Evolutionary conservation across 192 early-diverging fungal species (phyloP).

Genomic region (Linnemannia schmuckeri): DNA sequence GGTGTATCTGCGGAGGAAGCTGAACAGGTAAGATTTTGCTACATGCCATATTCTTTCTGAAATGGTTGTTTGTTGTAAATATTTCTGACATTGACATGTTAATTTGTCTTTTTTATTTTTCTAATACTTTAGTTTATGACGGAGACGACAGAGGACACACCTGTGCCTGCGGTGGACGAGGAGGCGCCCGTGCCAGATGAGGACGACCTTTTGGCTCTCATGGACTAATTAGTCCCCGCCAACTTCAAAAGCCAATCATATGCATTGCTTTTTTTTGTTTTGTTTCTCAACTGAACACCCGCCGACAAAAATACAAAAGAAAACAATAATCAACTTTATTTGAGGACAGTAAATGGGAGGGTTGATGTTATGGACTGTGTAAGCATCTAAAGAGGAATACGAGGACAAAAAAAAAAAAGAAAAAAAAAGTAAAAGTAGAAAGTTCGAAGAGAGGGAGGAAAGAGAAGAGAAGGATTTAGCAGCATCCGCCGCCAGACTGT

Average conservation of each 20-base stretch:
- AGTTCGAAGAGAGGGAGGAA: neutral
- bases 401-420: neutral
- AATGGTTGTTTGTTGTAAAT: neutral
- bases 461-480: slow-evolving; percentile 62
- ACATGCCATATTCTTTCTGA: neutral
- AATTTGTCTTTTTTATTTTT: neutral
- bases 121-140: slow-evolving; percentile 12
- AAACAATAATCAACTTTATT: neutral
- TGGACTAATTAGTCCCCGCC: slow-evolving; percentile 24
- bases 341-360: neutral
- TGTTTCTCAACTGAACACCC: neutral
- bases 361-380: slow-evolving; percentile 10
- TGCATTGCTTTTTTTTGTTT: neutral
- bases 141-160: slow-evolving; percentile 1
- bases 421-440: neutral
- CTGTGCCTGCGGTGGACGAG: neutral
- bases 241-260: neutral
- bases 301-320: neutral
- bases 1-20: slow-evolving; percentile 62
- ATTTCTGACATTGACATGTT: neutral
- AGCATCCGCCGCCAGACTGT: slow-evolving; percentile 62
- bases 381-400: neutral
- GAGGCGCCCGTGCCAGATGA: slow-evolving; percentile 29
- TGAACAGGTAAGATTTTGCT: slow-evolving; percentile 57
- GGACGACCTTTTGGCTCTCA: slow-evolving; percentile 46